Base-by-base conservation (phyloP, 495 filamentous ascomycete genomes). In the Immersiella caudata region DNA sequence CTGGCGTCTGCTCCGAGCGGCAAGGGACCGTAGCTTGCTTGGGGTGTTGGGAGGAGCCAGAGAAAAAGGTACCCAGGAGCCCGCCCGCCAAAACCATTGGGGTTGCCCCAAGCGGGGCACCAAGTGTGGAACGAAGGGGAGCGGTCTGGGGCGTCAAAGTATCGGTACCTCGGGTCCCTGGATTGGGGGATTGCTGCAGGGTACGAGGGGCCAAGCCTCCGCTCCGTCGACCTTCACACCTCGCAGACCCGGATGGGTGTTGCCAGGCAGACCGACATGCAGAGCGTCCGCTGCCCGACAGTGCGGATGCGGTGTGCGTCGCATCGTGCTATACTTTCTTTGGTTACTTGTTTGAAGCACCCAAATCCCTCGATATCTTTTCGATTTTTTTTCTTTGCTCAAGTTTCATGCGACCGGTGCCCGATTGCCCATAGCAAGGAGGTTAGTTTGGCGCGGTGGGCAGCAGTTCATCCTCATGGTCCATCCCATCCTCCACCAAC, bases 61-160 rank as follows among this genome's bases (percentile, higher is more conserved):
- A 58, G 27, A 69, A 75, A 73, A 74, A 72, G 73, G 73, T 70
- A 74, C 73, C 68, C 52, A 66, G 40, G 14, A 60, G 40, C 50
- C 68, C 58, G 67, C 62, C 69, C 62, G 64, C 68, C 73, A 74
- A 73, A 78, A 76, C 25, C 71, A 59, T 74, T 77, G 72, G 76
- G 75, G 74, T 69, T 70, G 66, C 65, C 52, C 67, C 62, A 72
- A 74, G 69, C 69, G 73, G 73, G 74, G 65, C 71, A 69, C 27
- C 4, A 22, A 36, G 29, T 27, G 40, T 46, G 40, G 40, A 18
- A 57, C 61, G 33, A 25, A 58, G n/a, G 24, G 65, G 68, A 69
- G 73, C 69, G 76, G 75, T 77, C 73, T 70, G 62, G 65, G 27
- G n/a, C 29, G 24, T 25, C 51, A 76, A 46, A 60, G 76, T 79